These are phyloP conservation scores for Suillus variegatus DNA, from an alignment of 768 basidiomycete species.

Conservation along the genomic window DNA sequence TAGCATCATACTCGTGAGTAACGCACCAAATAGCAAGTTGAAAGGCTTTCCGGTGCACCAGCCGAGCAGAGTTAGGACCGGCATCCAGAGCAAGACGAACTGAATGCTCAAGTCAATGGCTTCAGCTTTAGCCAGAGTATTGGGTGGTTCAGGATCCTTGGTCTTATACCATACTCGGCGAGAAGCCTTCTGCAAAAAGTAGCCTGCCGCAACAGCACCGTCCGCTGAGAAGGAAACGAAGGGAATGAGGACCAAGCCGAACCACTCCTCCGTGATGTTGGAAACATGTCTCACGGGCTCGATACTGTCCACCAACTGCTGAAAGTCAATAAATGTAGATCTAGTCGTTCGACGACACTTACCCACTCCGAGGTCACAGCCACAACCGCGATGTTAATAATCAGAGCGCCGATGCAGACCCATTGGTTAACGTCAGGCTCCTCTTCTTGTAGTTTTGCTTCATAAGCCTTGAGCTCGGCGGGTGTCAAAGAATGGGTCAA, in stretches of 20 bases:
- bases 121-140: constrained; percentile 62
- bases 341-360: constrained; percentile 18
- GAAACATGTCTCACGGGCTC: constrained; percentile 48
- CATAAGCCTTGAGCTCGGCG: constrained; percentile 34
- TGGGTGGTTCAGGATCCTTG: constrained; percentile 43
- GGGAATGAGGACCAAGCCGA: constrained; percentile 72
- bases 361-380: constrained; percentile 74
- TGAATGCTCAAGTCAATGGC: constrained; percentile 81
- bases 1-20: not conserved
- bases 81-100: constrained; percentile 80
- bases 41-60: constrained; percentile 69
- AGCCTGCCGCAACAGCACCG: constrained; percentile 59
- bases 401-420: constrained; percentile 56
- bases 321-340: not conserved
- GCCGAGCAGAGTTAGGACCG: constrained; percentile 63
- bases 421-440: constrained; percentile 66
- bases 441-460: constrained; percentile 27
- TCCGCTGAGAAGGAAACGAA: constrained; percentile 75
- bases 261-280: constrained; percentile 57
- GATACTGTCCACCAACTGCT: constrained; percentile 64
- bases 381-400: constrained; percentile 58
- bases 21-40: constrained; percentile 65
- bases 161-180: not conserved
- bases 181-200: constrained; percentile 36
- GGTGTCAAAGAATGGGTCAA: constrained; percentile 43